Evolutionary conservation across 306 rosid species (phyloP).

Genomic region (Neltuma alba): DNA sequence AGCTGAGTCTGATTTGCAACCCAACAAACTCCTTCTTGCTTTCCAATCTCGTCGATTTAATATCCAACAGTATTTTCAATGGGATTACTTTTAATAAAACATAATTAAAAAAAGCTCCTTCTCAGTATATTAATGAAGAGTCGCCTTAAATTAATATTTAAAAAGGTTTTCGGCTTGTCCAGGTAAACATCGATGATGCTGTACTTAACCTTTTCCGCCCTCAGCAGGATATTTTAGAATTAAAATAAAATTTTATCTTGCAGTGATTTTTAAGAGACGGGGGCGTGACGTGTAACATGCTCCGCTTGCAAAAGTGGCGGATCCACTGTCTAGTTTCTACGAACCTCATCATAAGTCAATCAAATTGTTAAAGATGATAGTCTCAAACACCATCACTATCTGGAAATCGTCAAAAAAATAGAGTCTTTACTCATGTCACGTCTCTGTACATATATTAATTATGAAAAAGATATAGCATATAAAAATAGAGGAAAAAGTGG

Average conservation of each 20-base stretch:
- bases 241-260: no score
- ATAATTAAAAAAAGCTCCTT: no score
- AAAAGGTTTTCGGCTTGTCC: neutral
- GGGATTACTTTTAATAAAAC: no score
- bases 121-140: no score
- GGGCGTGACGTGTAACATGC: neutral
- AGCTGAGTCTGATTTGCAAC: neutral
- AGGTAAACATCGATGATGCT: neutral
- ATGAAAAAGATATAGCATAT: no score
- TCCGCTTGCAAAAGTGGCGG: slow-evolving; percentile 26
- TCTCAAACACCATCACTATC: neutral
- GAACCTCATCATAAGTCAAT: slow-evolving; percentile 24
- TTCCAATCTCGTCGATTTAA: no score
- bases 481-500: no score
- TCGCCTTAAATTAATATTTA: no score
- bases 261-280: neutral
- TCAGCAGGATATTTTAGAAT: no score
- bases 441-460: no score
- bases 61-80: no score
- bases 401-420: neutral
- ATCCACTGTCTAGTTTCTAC: slow-evolving; percentile 31
- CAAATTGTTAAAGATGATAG: neutral
- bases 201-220: neutral
- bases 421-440: neutral
- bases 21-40: neutral